phyloP scores from a whole-genome alignment of 2,329 filamentous ascomycete species.

The Capronia coronata region DNA sequence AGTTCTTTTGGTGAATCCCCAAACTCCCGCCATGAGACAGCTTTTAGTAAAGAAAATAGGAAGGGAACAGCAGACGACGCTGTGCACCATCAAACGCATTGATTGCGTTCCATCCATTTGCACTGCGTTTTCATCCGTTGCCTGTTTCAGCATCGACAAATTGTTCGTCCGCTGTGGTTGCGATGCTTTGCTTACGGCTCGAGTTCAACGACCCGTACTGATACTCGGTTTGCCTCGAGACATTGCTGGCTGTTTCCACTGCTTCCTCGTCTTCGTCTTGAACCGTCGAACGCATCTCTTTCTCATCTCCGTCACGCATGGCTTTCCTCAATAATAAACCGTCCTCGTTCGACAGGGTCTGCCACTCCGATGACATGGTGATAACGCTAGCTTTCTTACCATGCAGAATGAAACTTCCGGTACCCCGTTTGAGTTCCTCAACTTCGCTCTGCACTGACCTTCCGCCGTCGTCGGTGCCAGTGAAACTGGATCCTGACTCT shows the following conservation, averaged over 20 bases:
- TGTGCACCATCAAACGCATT: too few relatives aligned
- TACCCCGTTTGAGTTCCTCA: slow-evolving; percentile 67
- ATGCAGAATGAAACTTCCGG: slow-evolving; percentile 90
- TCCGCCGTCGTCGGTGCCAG: slow-evolving; percentile 47
- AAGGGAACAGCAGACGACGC: too few relatives aligned
- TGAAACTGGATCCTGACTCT: slow-evolving; percentile 59
- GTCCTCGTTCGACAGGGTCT: slow-evolving; percentile 68
- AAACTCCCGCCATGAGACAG: too few relatives aligned
- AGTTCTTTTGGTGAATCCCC: too few relatives aligned
- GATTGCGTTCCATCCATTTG: too few relatives aligned
- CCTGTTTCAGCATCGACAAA: slow-evolving; percentile 24
- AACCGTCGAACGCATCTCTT: neutral
- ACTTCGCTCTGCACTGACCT: slow-evolving; percentile 44
- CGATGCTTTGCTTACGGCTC: slow-evolving; percentile 17
- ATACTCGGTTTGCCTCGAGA: slow-evolving; percentile 3
- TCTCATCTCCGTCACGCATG: slow-evolving; percentile 5
- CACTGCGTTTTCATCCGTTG: neutral
- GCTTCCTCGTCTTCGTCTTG: slow-evolving; percentile 10
- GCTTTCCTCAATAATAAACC: slow-evolving; percentile 57
- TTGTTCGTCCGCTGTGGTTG: slow-evolving; percentile 19
- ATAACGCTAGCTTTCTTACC: slow-evolving; percentile 97
- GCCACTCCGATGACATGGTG: slow-evolving; percentile 89
- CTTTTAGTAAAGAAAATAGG: too few relatives aligned
- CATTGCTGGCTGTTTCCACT: slow-evolving; percentile 8
- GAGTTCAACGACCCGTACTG: slow-evolving; percentile 7